phyloP scores from a whole-genome alignment of 2,329 filamentous ascomycete species.

The Hymenoscyphus albidus region DNA sequence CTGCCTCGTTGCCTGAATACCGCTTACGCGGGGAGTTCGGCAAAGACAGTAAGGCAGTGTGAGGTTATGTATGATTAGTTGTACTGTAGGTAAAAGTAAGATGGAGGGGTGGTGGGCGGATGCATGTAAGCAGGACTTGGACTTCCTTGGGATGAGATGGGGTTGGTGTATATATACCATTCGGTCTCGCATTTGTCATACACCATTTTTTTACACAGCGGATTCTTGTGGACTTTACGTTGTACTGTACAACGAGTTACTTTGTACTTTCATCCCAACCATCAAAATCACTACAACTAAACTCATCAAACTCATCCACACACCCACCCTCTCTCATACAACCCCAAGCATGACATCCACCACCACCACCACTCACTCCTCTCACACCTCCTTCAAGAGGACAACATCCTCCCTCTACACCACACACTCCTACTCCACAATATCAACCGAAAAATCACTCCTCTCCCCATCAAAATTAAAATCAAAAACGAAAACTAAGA shows the following conservation, averaged over 20 bases:
- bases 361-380: neutral
- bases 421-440: neutral
- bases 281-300: neutral
- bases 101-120: neutral
- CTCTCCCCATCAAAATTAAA: neutral
- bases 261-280: too few species aligned
- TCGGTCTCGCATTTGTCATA: too few species aligned
- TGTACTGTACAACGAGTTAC: too few species aligned
- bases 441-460: neutral
- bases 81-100: too few species aligned
- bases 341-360: neutral
- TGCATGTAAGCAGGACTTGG: neutral
- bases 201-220: too few species aligned
- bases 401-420: neutral
- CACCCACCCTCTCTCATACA: too few species aligned
- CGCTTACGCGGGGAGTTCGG: neutral
- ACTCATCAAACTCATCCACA: neutral
- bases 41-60: neutral
- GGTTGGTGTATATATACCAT: too few species aligned
- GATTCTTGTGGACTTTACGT: too few species aligned
- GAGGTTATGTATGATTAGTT: neutral
- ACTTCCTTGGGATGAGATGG: neutral
- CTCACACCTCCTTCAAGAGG: neutral
- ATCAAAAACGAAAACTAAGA: slow-evolving; percentile 3
- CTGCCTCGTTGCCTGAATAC: neutral